phyloP scores from a whole-genome alignment of 83 land plant species.

The Picea abies region DNA sequence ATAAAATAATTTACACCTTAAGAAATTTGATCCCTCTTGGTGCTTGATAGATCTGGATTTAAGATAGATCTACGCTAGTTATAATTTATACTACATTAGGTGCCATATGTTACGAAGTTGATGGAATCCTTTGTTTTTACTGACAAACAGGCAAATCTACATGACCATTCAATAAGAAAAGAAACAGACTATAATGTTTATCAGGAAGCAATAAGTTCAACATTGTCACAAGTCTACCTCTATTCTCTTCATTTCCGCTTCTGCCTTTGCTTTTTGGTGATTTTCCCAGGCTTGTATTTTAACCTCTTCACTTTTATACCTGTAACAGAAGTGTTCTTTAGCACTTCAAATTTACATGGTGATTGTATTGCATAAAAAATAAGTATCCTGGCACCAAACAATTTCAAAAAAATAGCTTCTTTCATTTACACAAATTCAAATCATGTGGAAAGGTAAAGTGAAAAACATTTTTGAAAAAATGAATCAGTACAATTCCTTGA shows the following conservation, averaged over 20 bases:
- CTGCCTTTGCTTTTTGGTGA: constrained; percentile 74
- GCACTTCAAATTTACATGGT: not conserved
- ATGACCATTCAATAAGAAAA: too few species aligned
- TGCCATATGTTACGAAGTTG: too few species aligned
- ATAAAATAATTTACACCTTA: too few species aligned
- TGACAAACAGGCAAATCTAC: too few species aligned
- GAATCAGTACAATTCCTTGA: not conserved
- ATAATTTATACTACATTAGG: too few species aligned
- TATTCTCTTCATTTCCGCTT: constrained; percentile 72
- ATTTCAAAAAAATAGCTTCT: not conserved
- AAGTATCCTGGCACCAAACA: not conserved
- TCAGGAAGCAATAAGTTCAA: too few species aligned
- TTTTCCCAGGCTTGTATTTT: constrained; percentile 80
- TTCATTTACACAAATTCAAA: not conserved
- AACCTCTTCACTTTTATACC: constrained; percentile 71
- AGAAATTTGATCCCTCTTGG: too few species aligned
- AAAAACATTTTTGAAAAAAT: not conserved
- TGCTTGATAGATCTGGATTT: too few species aligned
- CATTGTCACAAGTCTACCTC: constrained; percentile 39
- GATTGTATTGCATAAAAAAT: constrained; percentile 8
- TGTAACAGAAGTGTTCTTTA: constrained; percentile 16
- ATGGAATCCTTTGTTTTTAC: too few species aligned
- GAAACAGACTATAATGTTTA: too few species aligned
- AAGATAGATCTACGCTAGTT: too few species aligned
- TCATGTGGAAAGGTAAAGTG: not conserved